Evolutionary conservation across 2,329 filamentous ascomycete genomes (phyloP).

Genomic region (Fusarium sp.): DNA sequence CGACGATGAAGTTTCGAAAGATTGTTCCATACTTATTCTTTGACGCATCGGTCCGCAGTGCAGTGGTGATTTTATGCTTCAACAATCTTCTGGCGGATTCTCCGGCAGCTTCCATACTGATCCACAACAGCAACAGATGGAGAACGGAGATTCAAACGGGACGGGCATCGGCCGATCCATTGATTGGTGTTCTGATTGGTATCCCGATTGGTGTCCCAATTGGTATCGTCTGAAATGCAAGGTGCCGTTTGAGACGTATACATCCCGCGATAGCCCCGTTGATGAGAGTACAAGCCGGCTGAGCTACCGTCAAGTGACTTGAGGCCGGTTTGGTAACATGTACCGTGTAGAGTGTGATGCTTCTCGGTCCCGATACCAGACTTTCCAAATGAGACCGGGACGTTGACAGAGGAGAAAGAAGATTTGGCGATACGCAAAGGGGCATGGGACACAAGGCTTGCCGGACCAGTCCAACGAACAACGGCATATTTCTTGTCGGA

Average conservation of each 20-base stretch:
- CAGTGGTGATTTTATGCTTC: constrained; percentile 44
- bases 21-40: constrained; percentile 43
- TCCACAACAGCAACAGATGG: constrained; percentile 35
- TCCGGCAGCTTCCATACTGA: constrained; percentile 41
- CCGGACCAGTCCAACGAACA: constrained; percentile 33
- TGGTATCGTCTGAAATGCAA: constrained; percentile 51
- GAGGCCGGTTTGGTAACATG: constrained; percentile 45
- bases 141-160: constrained; percentile 43
- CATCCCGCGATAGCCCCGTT: constrained; percentile 48
- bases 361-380: constrained; percentile 40
- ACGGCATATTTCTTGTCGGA: constrained; percentile 40
- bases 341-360: constrained; percentile 45
- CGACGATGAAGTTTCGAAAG: constrained; percentile 43
- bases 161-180: constrained; percentile 30
- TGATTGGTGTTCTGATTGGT: constrained; percentile 42
- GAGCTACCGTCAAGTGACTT: constrained; percentile 47
- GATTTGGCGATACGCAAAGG: constrained; percentile 45
- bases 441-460: constrained; percentile 35
- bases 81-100: constrained; percentile 31
- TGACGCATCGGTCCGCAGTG: constrained; percentile 37
- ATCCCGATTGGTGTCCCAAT: constrained; percentile 41
- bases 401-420: constrained; percentile 32
- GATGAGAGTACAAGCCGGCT: constrained; percentile 46
- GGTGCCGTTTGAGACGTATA: constrained; percentile 51
- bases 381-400: constrained; percentile 45